Evolutionary conservation across 192 early-diverging fungal genomes (phyloP).

Genomic region (Rhizoclosmatium globosum): DNA sequence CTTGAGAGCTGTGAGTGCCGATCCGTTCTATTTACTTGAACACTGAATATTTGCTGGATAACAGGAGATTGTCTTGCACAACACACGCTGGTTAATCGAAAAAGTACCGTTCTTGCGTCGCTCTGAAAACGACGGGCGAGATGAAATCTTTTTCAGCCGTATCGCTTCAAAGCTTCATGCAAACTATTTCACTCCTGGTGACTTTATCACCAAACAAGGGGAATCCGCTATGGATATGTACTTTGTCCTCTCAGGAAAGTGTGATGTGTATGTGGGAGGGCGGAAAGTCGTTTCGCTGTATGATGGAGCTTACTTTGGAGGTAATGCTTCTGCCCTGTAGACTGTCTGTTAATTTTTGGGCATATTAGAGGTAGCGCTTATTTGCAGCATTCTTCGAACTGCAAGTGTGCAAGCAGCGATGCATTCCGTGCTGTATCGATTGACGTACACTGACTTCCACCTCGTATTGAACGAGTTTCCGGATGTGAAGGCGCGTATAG

Average conservation of each 20-base stretch:
- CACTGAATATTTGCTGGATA: neutral
- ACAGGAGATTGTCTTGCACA: conserved; percentile 54
- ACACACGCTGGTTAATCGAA: conserved; percentile 49
- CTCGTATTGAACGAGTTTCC: conserved; percentile 27
- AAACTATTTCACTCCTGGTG: conserved; percentile 29
- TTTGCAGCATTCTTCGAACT: conserved; percentile 33
- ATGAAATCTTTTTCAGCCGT: conserved; percentile 49
- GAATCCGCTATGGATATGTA: conserved; percentile 56
- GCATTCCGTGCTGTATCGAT: conserved; percentile 23
- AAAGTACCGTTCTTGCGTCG: conserved; percentile 57
- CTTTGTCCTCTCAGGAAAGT: conserved; percentile 52
- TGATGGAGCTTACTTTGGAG: conserved; percentile 34
- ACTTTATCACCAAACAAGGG: conserved; percentile 37
- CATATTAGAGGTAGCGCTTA: conserved; percentile 28
- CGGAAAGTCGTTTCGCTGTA: conserved; percentile 34
- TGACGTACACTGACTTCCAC: conserved; percentile 31
- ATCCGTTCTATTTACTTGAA: neutral
- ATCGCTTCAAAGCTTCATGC: conserved; percentile 45
- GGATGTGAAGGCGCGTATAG: conserved; percentile 33
- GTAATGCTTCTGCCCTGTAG: neutral
- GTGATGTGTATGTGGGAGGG: conserved; percentile 49
- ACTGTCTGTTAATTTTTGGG: neutral
- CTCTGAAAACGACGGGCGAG: conserved; percentile 51
- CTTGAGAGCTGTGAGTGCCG: conserved; percentile 41
- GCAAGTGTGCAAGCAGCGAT: conserved; percentile 27